These are phyloP conservation scores for Cyathus striatus DNA, from an alignment of 768 basidiomycete species.

Conservation along the genomic window DNA sequence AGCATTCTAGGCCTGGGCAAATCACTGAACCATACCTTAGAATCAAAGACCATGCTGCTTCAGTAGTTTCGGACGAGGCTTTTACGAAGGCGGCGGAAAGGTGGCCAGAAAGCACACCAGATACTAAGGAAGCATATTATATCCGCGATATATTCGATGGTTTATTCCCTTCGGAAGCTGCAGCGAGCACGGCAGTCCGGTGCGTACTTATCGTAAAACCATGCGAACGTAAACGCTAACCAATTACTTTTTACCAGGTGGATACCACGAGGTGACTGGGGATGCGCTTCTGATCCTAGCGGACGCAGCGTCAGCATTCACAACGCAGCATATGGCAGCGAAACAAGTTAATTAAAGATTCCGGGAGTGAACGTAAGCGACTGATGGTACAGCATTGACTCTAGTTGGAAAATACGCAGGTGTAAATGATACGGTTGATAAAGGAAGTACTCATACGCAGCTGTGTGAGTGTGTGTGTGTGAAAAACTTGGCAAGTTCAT, in stretches of 20 bases:
- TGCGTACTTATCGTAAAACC: slow-evolving; percentile 28
- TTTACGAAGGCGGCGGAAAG: slow-evolving; percentile 69
- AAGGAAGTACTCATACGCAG: no score
- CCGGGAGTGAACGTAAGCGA: slow-evolving; percentile 21
- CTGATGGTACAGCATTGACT: slow-evolving; percentile 20
- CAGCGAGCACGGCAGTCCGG: slow-evolving; percentile 89
- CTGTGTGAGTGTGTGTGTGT: slow-evolving; percentile 7
- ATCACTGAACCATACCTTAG: slow-evolving; percentile 30
- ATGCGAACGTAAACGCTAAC: slow-evolving; percentile 1
- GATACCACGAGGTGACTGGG: slow-evolving; percentile 97
- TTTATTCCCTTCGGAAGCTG: slow-evolving; percentile 80
- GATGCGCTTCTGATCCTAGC: slow-evolving; percentile 90
- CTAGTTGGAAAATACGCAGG: slow-evolving; percentile 19
- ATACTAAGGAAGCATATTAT: slow-evolving; percentile 95
- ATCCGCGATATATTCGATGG: slow-evolving; percentile 91
- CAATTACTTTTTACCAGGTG: slow-evolving; percentile 45
- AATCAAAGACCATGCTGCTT: slow-evolving; percentile 84
- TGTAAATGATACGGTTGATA: slow-evolving; percentile 9
- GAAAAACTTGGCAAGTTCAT: slow-evolving; percentile 3
- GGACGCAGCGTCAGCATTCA: slow-evolving; percentile 96
- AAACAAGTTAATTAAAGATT: slow-evolving; percentile 25
- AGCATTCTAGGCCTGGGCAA: neutral
- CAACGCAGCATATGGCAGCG: slow-evolving; percentile 71
- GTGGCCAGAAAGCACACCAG: slow-evolving; percentile 78
- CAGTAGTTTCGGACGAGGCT: slow-evolving; percentile 73